Conservation (phyloP, 2,329 filamentous ascomycete species). For the Curvularia eragrostidis region DNA sequence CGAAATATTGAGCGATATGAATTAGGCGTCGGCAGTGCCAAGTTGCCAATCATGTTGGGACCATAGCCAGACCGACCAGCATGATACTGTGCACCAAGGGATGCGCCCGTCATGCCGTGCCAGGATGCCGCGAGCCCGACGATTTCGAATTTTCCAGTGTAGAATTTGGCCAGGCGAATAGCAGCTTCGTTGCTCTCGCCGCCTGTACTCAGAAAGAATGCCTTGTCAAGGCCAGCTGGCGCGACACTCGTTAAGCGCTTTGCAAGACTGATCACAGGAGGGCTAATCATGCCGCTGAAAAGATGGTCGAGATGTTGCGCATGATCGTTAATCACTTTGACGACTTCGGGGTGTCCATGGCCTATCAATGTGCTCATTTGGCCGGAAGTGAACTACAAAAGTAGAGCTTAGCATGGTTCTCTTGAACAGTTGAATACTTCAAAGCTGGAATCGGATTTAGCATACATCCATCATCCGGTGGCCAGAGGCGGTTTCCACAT, state of each 20-base stretch:
- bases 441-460: not conserved
- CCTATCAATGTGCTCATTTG: slow-evolving; percentile 31
- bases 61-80: slow-evolving; percentile 59
- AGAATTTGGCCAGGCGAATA: slow-evolving; percentile 68
- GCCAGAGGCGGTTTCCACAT: slow-evolving; percentile 40
- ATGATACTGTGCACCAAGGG: slow-evolving; percentile 62
- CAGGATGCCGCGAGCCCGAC: slow-evolving; percentile 66
- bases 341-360: slow-evolving; percentile 44
- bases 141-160: slow-evolving; percentile 70
- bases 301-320: slow-evolving; percentile 42
- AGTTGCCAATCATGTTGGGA: slow-evolving; percentile 61
- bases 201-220: slow-evolving; percentile 46
- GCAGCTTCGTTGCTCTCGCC: slow-evolving; percentile 61
- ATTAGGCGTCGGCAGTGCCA: slow-evolving; percentile 66
- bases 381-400: slow-evolving; percentile 16
- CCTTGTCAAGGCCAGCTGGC: slow-evolving; percentile 42
- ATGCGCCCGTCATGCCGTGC: slow-evolving; percentile 66
- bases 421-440: not conserved
- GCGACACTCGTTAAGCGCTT: slow-evolving; percentile 35
- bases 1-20: slow-evolving; percentile 68
- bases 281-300: slow-evolving; percentile 47
- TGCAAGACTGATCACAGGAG: slow-evolving; percentile 43
- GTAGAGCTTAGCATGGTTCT: not conserved
- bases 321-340: slow-evolving; percentile 38
- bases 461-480: slow-evolving; percentile 42